Base-by-base conservation (phyloP, 192 early-diverging fungal genomes). In the Coemansia sp. region DNA sequence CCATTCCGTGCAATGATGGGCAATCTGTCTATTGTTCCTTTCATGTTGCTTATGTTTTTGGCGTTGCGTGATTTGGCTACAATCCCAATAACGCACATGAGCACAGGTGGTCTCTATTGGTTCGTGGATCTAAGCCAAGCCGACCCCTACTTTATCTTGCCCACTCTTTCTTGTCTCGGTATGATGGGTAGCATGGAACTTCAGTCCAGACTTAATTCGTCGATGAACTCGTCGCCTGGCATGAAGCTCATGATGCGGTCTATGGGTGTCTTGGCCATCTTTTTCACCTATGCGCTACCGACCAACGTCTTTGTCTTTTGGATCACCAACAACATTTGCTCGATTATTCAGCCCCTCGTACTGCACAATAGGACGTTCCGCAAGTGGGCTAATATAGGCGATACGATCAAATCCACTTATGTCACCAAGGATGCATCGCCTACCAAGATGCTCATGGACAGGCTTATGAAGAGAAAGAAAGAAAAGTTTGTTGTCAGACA, bases 41-140 rank as follows among this genome's bases (percentile, higher is more conserved):
- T 97, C 25, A 90, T 94, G 81, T 87, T 99, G 62, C 79, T 82
- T 12, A 88, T 94, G 75, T 99, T 96, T 60, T 84, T 93, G 62
- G 94, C 87, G 2, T 59, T 97, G 49, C 80, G 86, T 64, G 86
- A 80, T 21, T 92, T 99, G 92, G 89, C 92, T 7, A 82, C 84
- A 12, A 61, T 93, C 20, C 90, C 91, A 13, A 89, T 96, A 4
- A 91, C 95, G 16, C 91, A 93, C 42, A 87, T 96, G 72, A 31
- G 73, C 57, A 87, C 84, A 2, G 93, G 91, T 20, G 94, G 95
- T 30, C 48, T 89, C 2, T 63, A 71, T 43, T 99, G 95, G 94
- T 91, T 99, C 70, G 86, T 86, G 3, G 89, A 99, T 81, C 66
- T 99, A 84, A 84, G 92, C 0, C 63, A 82, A 15, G 69, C 86